Conservation (phyloP, 768 basidiomycete genomes). For the button mushroom (Agaricus bisporus) region DNA sequence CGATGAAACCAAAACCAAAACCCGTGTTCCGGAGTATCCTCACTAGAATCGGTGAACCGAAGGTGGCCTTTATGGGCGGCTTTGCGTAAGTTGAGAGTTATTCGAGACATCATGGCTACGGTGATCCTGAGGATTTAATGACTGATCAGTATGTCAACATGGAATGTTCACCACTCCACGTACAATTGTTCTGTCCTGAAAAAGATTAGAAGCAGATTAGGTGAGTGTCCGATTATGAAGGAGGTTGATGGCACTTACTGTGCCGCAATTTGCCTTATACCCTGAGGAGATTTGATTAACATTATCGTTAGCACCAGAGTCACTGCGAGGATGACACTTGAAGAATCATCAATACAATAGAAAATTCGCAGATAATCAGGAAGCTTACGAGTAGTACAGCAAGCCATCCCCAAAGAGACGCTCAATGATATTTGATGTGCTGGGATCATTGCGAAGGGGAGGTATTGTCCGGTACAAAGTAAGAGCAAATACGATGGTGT, state of each 20-base stretch:
- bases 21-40: not conserved
- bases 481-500: conserved; percentile 35
- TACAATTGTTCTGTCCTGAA: conserved; percentile 33
- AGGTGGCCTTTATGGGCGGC: conserved; percentile 15
- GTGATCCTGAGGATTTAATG: conserved; percentile 13
- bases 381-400: conserved; percentile 37
- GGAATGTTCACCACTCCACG: conserved; percentile 11
- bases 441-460: conserved; percentile 22
- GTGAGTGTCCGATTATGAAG: not conserved
- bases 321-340: conserved; percentile 39
- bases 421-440: conserved; percentile 32
- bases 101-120: conserved; percentile 62
- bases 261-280: conserved; percentile 40
- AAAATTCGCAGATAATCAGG: not conserved
- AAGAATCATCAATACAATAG: not conserved
- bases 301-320: conserved; percentile 39
- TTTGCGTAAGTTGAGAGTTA: conserved; percentile 53
- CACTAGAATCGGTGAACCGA: not conserved
- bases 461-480: conserved; percentile 34
- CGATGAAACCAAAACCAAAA: not conserved
- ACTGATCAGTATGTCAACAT: not conserved
- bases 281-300: conserved; percentile 37
- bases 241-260: conserved; percentile 28
- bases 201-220: not conserved
- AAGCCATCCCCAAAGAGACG: conserved; percentile 39